Evolutionary conservation across 345 rosid species (phyloP).

Genomic region (Isatis tinctoria): DNA sequence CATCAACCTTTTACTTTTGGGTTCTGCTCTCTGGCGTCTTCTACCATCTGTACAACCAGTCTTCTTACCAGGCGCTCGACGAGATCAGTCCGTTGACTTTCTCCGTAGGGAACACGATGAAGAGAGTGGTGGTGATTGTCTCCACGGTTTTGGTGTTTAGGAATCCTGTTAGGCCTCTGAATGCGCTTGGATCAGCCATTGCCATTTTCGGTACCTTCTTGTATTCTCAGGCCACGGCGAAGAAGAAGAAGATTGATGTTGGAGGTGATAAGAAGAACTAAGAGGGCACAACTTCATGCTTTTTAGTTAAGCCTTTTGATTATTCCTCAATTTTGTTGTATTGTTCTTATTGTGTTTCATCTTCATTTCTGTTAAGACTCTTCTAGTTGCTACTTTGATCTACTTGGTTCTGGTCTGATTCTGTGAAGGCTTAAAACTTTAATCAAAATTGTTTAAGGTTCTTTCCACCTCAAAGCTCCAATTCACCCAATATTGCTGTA

Average conservation of each 20-base stretch:
- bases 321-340: constrained; percentile 3
- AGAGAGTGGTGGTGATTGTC: constrained; percentile 90
- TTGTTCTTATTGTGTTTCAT: neutral
- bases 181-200: constrained; percentile 90
- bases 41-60: constrained; percentile 87
- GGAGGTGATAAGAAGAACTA: constrained; percentile 45
- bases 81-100: constrained; percentile 90
- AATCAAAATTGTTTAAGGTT: no score
- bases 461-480: no score
- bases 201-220: constrained; percentile 88
- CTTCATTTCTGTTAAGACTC: neutral
- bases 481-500: no score
- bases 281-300: neutral
- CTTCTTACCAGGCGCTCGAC: constrained; percentile 94
- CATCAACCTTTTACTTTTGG: constrained; percentile 78
- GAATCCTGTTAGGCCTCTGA: constrained; percentile 87
- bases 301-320: neutral
- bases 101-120: constrained; percentile 93
- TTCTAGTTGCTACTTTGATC: constrained; percentile 5
- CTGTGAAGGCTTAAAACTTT: neutral
- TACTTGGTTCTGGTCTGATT: constrained; percentile 2
- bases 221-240: constrained; percentile 74
- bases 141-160: constrained; percentile 87
- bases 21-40: constrained; percentile 84
- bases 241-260: constrained; percentile 46